Evolutionary conservation across 177 flowering plant species (phyloP).

Genomic region (Telopea speciosissima): DNA sequence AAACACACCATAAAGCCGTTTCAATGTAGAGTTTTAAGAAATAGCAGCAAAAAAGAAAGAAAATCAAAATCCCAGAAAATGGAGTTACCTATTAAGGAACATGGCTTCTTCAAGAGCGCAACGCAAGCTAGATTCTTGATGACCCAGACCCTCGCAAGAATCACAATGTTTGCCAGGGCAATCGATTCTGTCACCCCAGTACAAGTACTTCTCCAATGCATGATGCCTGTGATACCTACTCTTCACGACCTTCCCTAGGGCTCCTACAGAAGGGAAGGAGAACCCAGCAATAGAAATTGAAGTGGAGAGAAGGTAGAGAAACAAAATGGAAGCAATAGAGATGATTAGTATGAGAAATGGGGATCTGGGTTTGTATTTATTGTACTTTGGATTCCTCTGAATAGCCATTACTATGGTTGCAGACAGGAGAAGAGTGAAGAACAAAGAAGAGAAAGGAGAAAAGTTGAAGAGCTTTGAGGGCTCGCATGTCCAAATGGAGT

Average conservation of each 20-base stretch:
- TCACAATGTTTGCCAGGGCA: slow-evolving; percentile 98
- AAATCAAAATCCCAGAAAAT: background rate
- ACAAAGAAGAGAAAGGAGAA: too few relatives aligned
- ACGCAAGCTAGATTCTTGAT: slow-evolving; percentile 94
- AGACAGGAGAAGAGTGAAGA: too few relatives aligned
- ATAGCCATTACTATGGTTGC: slow-evolving; percentile 41
- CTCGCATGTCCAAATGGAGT: too few relatives aligned
- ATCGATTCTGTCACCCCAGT: slow-evolving; percentile 89
- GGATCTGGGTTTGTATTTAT: slow-evolving; percentile 40
- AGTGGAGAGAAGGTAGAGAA: slow-evolving; percentile 46
- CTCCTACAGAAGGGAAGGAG: slow-evolving; percentile 18
- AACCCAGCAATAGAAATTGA: slow-evolving; percentile 29
- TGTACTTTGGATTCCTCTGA: slow-evolving; percentile 30
- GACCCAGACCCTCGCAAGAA: slow-evolving; percentile 91
- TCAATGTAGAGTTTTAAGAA: background rate
- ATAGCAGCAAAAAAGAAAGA: background rate
- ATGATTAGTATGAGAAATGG: slow-evolving; percentile 28
- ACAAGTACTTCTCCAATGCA: slow-evolving; percentile 52
- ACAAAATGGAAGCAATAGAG: slow-evolving; percentile 29
- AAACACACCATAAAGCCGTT: background rate
- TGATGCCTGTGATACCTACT: slow-evolving; percentile 12
- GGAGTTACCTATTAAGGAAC: slow-evolving; percentile 61
- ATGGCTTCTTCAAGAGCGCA: slow-evolving; percentile 98
- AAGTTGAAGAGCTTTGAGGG: too few relatives aligned
- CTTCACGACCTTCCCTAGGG: slow-evolving; percentile 8